Base-by-base conservation (phyloP, 306 rosid genomes). In the Glycine soja region DNA sequence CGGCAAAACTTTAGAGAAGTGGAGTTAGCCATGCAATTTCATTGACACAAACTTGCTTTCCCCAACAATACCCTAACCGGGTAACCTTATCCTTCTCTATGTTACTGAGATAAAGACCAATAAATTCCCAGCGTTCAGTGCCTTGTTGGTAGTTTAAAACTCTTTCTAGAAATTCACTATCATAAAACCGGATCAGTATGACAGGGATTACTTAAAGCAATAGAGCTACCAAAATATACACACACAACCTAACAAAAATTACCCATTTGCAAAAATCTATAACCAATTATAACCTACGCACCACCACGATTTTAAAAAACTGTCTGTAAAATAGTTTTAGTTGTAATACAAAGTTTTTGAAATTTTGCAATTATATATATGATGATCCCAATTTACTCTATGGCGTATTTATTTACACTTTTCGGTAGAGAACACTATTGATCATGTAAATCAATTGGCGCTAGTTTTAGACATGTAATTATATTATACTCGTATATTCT, bases 1-100 rank as follows among this genome's bases (percentile, higher is more conserved):
- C 86, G 86, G 88, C 65, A 45, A 81, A 32, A 76, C 89, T 82
- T 84, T 65, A 30, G 45, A 15, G 52, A 43, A 83, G 85, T 83
- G 81, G 79, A 81, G 81, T 62, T 42, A 11, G 10, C 74, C 40
- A 67, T 73, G 70, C 80, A 77, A 61, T 51, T 59, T 58, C 36
- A 46, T 8, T 46, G 12, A 66, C 51, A 45, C 32, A 16, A 63
- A 13, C 47, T 36, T 46, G 16, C 74, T 68, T 68, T 43, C 73
- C 70, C 40, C 2, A 70, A 69, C 69, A 56, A 6, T 52, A 45
- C 9, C 73, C 3, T 36, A 54, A 61, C 74, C 10, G 46, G 46
- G 50, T 53, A 69, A 68, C 50, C 18, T 61, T 78, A 58, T 53
- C 12, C 54, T 64, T 12, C 51, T 7, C 43, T 53, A 19, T n/a